Evolutionary conservation across 208 protist species (phyloP).

Genomic region (Trypanosoma mega): DNA sequence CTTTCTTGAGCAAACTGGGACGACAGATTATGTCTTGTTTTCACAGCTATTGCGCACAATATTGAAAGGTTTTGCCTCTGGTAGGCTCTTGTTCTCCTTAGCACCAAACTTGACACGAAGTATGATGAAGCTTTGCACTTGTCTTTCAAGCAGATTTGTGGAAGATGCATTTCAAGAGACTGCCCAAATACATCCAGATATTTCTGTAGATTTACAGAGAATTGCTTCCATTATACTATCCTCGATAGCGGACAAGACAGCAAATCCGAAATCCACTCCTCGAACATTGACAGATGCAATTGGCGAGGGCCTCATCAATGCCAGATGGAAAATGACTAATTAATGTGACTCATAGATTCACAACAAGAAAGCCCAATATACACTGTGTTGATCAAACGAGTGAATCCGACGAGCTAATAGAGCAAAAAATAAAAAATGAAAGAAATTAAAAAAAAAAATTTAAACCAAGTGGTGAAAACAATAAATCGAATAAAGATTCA

Average conservation of each 20-base stretch:
- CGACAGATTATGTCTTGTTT: conserved; percentile 15
- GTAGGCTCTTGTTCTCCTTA: conserved; percentile 24
- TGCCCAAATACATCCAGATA: background rate
- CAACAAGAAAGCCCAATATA: no score
- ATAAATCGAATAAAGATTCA: background rate
- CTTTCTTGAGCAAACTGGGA: conserved; percentile 29
- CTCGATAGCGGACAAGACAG: no score
- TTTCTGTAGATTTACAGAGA: background rate
- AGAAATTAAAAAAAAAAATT: background rate
- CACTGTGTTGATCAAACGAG: no score
- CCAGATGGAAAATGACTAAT: conserved; percentile 16
- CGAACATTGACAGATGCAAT: conserved; percentile 13
- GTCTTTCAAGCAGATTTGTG: conserved; percentile 14
- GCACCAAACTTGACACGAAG: conserved; percentile 20
- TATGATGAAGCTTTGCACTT: conserved; percentile 21
- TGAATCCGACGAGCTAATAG: no score
- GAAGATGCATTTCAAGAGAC: conserved; percentile 11
- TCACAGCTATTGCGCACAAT: conserved; percentile 27
- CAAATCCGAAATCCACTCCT: background rate
- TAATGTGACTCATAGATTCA: no score
- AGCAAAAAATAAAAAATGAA: background rate
- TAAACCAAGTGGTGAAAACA: background rate
- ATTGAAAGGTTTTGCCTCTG: conserved; percentile 24
- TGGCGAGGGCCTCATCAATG: conserved; percentile 17
- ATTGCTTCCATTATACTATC: conserved; percentile 5